Base-by-base conservation (phyloP, 2,329 filamentous ascomycete species). In the Aspergillus sp. region DNA sequence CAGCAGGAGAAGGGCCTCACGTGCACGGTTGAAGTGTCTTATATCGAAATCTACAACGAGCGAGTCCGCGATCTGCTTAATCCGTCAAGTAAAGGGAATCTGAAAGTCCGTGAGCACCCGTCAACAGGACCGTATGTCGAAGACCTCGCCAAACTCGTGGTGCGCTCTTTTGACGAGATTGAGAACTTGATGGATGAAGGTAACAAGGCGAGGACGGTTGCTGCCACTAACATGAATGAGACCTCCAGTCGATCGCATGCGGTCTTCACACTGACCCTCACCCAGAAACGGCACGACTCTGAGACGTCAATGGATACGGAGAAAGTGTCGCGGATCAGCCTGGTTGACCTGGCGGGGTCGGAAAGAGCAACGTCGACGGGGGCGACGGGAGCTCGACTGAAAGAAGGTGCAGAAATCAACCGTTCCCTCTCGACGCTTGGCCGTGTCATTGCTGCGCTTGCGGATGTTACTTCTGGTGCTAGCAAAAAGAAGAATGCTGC, bases 171-270 rank as follows among this genome's bases (percentile, higher is more conserved):
- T 57, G 72, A 81, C 34, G 93, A 98, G 57, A 96, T 98, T 45
- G 91, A 98, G 53, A 80, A 95, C 55, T 67, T 98, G 50, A 98
- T 98, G 91, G 91, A 98, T 55, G 89, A 96, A 63, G 91, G 91
- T 52, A 98, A 98, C 69, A 98, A 98, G 64, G 91, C 91, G 20
- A 75, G 91, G 69, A 98, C 91, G 0, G 91, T 98, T 24, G 91
- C 91, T 3, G 91, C 91, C 5, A 98, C 91, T 24, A 98, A 96
- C 72, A 98, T 98, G 91, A 98, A 98, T 69, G 91, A 96, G 63
- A 98, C 93, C 0, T 95, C 86, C 39, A 94, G 86, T 74, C 81
- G 91, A 69, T 96, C 89, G 57, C 91, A 98, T 61, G 91, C 91
- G 25, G 93, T 98, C 32, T 98, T 98, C 58, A 98, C 93, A 13